Percentiles rank a stretch among this genome's conserved stretches.
phyloP scores from a whole-genome alignment of 331 rosid species.

The Dryas integrifolia region DNA sequence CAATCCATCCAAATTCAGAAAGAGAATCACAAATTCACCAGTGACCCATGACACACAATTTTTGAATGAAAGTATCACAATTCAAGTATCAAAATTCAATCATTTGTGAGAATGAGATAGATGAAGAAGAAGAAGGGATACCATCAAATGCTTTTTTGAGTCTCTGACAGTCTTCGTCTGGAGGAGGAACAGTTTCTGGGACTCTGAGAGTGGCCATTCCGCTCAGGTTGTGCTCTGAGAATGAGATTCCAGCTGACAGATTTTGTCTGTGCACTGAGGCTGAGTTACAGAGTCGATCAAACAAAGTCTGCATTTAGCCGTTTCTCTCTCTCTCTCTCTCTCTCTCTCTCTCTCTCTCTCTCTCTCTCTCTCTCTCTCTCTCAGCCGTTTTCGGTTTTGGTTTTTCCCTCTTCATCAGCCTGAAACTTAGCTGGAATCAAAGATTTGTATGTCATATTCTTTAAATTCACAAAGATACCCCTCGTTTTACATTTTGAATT shows the following conservation, averaged over 20 bases:
- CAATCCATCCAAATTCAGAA: no score
- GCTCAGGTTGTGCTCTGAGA: background rate
- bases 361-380: background rate
- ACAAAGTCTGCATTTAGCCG: background rate
- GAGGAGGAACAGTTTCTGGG: constrained; percentile 74
- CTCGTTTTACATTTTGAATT: background rate
- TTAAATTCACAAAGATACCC: constrained; percentile 24
- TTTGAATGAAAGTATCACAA: background rate
- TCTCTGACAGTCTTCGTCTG: constrained; percentile 57
- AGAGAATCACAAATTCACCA: background rate
- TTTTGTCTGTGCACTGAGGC: background rate
- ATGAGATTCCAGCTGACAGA: background rate
- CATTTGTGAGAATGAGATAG: background rate
- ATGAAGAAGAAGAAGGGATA: constrained; percentile 22
- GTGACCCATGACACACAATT: constrained; percentile 4
- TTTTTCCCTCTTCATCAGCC: constrained; percentile 31
- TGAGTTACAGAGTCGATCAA: background rate
- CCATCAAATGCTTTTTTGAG: constrained; percentile 77
- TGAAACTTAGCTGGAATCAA: constrained; percentile 22
- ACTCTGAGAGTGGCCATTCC: constrained; percentile 63
- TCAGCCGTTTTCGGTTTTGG: constrained; percentile 13
- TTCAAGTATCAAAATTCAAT: background rate
- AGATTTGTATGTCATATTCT: background rate
- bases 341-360: background rate
- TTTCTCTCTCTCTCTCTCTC: no score